A percentile compares a stretch with the other conserved stretches of the same genome.
Conservation (phyloP, 495 filamentous ascomycete genomes). For the Podospora pseudocomata region DNA sequence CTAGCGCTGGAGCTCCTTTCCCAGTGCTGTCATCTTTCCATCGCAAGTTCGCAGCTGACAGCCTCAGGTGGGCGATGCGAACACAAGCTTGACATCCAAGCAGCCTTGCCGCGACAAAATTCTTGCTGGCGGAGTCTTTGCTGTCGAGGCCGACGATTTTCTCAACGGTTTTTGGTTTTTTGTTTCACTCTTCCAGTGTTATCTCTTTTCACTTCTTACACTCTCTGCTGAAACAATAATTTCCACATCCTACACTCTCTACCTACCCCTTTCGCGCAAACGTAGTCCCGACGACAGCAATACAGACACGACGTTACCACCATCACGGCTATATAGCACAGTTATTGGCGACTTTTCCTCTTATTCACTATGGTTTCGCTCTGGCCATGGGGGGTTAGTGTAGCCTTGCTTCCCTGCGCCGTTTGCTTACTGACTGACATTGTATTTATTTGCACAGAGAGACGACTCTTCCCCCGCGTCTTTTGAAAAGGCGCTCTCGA, state of each 20-base stretch:
- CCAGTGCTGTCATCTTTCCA: constrained; percentile 15
- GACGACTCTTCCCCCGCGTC: constrained; percentile 81
- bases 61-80: constrained; percentile 2
- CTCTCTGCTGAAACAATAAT: background rate
- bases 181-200: background rate
- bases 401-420: constrained; percentile 57
- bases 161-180: background rate
- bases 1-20: background rate
- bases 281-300: background rate
- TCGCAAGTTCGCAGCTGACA: constrained; percentile 5
- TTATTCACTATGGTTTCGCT: constrained; percentile 66
- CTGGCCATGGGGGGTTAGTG: constrained; percentile 53
- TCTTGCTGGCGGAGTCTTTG: background rate
- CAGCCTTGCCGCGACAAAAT: no score
- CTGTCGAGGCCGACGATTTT: background rate
- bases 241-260: background rate
- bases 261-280: background rate
- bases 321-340: background rate
- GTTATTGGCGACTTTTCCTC: background rate
- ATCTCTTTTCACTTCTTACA: constrained; percentile 1
- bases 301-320: background rate
- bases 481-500: constrained; percentile 85
- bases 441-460: constrained; percentile 48
- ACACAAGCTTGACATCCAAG: background rate
- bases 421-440: constrained; percentile 15